Evolutionary conservation across 2,329 filamentous ascomycete species (phyloP).

Genomic region (Phyllachora maydis): DNA sequence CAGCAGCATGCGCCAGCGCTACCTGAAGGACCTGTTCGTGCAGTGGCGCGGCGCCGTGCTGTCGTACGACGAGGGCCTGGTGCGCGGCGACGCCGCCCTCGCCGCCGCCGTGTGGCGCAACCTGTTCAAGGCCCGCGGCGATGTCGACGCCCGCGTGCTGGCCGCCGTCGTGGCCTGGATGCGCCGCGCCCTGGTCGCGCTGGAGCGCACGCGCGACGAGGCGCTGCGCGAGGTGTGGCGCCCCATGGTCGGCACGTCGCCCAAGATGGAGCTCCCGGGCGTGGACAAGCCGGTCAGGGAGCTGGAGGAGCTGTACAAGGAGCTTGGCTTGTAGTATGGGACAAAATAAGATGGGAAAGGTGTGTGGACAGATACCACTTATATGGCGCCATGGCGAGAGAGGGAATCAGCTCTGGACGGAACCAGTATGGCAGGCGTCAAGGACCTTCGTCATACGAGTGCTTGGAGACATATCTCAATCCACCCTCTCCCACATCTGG

Average conservation of each 20-base stretch:
- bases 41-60: constrained; percentile 80
- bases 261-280: constrained; percentile 13
- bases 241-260: constrained; percentile 23
- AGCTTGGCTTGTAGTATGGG: too few species aligned
- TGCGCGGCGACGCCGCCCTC: constrained; percentile 56
- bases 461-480: too few species aligned
- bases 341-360: constrained; percentile 8
- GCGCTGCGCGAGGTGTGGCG: constrained; percentile 11
- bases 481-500: constrained; percentile 48
- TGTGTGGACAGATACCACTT: too few species aligned
- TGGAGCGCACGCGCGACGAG: constrained; percentile 28
- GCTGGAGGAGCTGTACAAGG: constrained; percentile 14
- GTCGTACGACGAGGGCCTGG: constrained; percentile 66
- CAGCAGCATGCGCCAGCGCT: constrained; percentile 37
- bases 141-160: constrained; percentile 26
- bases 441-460: too few species aligned
- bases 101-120: constrained; percentile 85
- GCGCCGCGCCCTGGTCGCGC: constrained; percentile 20
- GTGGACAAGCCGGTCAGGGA: constrained; percentile 20
- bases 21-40: constrained; percentile 74
- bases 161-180: constrained; percentile 37
- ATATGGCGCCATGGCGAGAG: too few species aligned
- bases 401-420: too few species aligned
- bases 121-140: constrained; percentile 51
- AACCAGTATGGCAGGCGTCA: too few species aligned